These are phyloP conservation scores for Salvia sclarea DNA, from an alignment of 305 asterid species.

Conservation along the genomic window DNA sequence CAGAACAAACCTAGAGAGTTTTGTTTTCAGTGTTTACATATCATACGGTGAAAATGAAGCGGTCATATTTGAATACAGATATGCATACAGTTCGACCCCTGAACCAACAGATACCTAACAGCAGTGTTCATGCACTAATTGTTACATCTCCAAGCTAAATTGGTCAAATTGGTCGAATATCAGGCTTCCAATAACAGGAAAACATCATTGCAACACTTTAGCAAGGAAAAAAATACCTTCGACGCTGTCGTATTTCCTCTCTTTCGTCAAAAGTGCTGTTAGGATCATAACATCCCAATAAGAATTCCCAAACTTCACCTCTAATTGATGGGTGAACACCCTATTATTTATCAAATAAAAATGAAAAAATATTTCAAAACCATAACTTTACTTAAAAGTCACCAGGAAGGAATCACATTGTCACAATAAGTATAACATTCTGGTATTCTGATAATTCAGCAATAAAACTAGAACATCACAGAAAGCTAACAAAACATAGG, in stretches of 20 bases:
- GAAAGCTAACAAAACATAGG: conserved; percentile 19
- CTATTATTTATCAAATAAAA: conserved; percentile 41
- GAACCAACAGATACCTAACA: conserved; percentile 16
- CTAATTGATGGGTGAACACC: conserved; percentile 93
- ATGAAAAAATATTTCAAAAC: conserved; percentile 29
- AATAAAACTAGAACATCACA: conserved; percentile 3
- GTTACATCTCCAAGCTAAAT: conserved; percentile 19
- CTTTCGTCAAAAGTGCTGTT: conserved; percentile 83
- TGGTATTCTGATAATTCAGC: conserved; percentile 17
- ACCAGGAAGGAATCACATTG: conserved; percentile 20
- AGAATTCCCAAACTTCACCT: conserved; percentile 97
- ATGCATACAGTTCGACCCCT: conserved; percentile 11
- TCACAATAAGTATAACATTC: too few species aligned
- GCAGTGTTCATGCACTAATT: background rate
- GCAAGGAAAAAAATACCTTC: conserved; percentile 53
- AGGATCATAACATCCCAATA: conserved; percentile 87
- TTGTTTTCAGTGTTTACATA: background rate
- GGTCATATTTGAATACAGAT: background rate
- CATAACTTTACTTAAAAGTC: conserved; percentile 17
- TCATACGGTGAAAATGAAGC: background rate
- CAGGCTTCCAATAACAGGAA: conserved; percentile 8
- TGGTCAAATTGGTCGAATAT: background rate
- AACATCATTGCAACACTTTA: conserved; percentile 16
- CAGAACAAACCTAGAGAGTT: background rate
- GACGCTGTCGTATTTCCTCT: conserved; percentile 58